phyloP scores from a whole-genome alignment of 2,329 filamentous ascomycete species.

The Colletotrichum eleusines region DNA sequence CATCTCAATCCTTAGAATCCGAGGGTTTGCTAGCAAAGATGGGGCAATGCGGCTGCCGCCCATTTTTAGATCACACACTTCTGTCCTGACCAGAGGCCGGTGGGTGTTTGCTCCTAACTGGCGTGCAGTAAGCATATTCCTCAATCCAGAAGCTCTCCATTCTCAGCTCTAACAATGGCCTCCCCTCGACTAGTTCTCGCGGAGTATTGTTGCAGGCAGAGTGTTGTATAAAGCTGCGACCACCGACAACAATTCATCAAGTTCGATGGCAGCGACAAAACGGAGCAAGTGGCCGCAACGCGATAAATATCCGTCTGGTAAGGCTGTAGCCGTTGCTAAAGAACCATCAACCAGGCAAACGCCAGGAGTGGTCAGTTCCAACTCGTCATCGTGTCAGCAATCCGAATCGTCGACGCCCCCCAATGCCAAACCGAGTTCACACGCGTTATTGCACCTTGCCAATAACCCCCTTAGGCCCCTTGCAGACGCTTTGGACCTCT shows the following conservation, averaged over 20 bases:
- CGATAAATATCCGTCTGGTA: slow-evolving; percentile 10
- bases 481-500: slow-evolving; percentile 14
- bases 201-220: no score
- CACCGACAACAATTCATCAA: no score
- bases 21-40: slow-evolving; percentile 31
- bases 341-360: not conserved
- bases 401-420: not conserved
- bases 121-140: slow-evolving; percentile 13
- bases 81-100: slow-evolving; percentile 33
- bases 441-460: no score
- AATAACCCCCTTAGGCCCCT: not conserved
- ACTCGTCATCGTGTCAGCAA: not conserved
- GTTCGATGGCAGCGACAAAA: no score
- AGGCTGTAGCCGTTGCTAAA: slow-evolving; percentile 7
- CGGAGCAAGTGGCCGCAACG: no score
- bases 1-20: slow-evolving; percentile 17
- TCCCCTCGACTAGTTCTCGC: slow-evolving; percentile 5
- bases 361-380: not conserved
- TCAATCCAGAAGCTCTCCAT: not conserved
- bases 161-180: slow-evolving; percentile 7
- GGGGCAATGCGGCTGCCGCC: slow-evolving; percentile 41
- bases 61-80: slow-evolving; percentile 28
- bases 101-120: slow-evolving; percentile 11
- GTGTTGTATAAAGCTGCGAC: no score
- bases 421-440: not conserved